Base-by-base conservation (phyloP, 352 stramenopile species). In the Phytophthora capsici region DNA sequence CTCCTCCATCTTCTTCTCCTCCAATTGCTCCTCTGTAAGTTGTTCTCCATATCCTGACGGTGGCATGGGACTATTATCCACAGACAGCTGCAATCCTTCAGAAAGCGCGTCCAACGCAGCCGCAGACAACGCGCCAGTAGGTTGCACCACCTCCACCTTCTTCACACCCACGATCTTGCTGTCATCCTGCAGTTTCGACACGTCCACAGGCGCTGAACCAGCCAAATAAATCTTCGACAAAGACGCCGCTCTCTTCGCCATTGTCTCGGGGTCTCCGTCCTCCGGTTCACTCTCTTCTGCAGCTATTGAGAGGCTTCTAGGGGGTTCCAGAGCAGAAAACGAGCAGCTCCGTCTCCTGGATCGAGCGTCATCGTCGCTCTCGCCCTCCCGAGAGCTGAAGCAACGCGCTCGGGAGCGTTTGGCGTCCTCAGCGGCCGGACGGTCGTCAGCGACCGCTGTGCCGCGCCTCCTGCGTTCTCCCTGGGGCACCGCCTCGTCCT, bases 1-100 rank as follows among this genome's bases (percentile, higher is more conserved):
- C 54, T 94, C 87, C 55, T 90, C 87, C 87, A 95, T 94, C 54
- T 89, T 86, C 65, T 93, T 90, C 69, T 95, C 87, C 59, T 93
- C 87, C 22, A 94, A 53, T 49, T 95, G 77, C 54, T 90, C 87
- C 47, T 95, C 85, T 1, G 79, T 93, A 12, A 91, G 59, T 34
- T 88, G 74, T 36, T 63, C 60, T 23, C 32, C 34, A 19, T 52
- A 47, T 22, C 23, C 58, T 1, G 48, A 46, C 9, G 48, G 20
- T 5, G 69, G 61, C 67, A 81, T 77, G 17, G 69, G 66, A 36
- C 59, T 78, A 40, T 84, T 86, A 26, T 93, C 84, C n/a, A 91
- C 74, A 2, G 79, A 90, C 14, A 90, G 55, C 58, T 94, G 85
- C 25, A 95, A 57, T 0, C 87, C 87, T 45, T 90, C 84, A 1